These are phyloP conservation scores for Mortierella sp. DNA, from an alignment of 371 early-diverging fungal species.

Conservation along the genomic window DNA sequence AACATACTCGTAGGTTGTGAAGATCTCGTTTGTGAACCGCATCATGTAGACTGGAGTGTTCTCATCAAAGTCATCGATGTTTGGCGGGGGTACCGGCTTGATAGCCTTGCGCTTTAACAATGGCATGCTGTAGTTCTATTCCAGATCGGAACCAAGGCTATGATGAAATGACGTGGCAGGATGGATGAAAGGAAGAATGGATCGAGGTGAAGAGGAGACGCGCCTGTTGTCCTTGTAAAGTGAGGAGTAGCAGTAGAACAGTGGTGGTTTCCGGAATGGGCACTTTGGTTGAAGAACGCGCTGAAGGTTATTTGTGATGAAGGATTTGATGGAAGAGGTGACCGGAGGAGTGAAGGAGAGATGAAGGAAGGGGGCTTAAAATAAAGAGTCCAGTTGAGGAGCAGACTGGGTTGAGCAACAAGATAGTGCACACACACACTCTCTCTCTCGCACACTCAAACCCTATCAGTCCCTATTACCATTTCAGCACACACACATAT, in stretches of 20 bases:
- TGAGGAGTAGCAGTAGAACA: too few species aligned
- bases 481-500: too few species aligned
- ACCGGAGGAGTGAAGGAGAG: slow-evolving; percentile 3
- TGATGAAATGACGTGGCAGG: too few species aligned
- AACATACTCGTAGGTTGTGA: slow-evolving; percentile 84
- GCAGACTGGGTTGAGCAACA: neutral
- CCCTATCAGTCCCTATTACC: too few species aligned
- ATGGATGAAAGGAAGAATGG: slow-evolving; percentile 3
- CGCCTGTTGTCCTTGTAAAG: neutral
- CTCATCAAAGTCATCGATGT: slow-evolving; percentile 58
- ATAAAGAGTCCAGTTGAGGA: neutral
- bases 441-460: too few species aligned
- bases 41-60: slow-evolving; percentile 81
- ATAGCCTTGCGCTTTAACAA: slow-evolving; percentile 70
- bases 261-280: neutral
- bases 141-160: neutral
- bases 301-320: neutral
- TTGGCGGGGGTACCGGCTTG: slow-evolving; percentile 60
- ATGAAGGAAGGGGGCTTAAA: neutral
- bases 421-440: neutral
- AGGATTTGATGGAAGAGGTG: neutral
- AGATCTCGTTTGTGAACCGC: slow-evolving; percentile 86
- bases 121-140: slow-evolving; percentile 61
- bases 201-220: neutral
- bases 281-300: neutral